Percentiles rank a stretch among this genome's conserved stretches.
These are phyloP conservation scores for Scenedesmus sp. DNA, from an alignment of 163 green algal species.

Conservation along the genomic window DNA sequence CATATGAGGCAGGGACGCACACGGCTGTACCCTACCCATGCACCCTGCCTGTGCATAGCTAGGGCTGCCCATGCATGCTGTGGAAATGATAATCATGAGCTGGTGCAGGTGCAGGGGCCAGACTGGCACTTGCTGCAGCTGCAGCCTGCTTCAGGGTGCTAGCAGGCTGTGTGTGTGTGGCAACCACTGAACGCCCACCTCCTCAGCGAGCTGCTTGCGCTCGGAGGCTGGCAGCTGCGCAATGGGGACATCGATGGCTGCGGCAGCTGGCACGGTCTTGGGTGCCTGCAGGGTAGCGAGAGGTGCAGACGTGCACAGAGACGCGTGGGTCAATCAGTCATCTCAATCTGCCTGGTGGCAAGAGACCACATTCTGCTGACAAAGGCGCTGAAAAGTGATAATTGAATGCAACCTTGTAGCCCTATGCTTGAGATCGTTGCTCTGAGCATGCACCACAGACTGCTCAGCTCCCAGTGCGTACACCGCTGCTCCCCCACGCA, in stretches of 20 bases:
- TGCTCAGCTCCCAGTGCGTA: background rate
- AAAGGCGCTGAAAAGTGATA: background rate
- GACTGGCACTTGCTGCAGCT: background rate
- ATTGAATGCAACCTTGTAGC: background rate
- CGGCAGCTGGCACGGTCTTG: slow-evolving; percentile 34
- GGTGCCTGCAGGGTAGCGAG: slow-evolving; percentile 3
- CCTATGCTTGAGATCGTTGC: background rate
- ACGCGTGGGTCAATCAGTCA: background rate
- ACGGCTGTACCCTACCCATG: background rate
- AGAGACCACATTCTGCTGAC: background rate
- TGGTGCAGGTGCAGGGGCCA: background rate
- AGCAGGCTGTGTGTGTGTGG: background rate
- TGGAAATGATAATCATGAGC: background rate
- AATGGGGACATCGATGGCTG: slow-evolving; percentile 56
- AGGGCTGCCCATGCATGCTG: no score
- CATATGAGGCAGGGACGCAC: background rate
- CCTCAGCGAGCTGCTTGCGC: slow-evolving; percentile 64
- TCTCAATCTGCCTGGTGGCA: background rate
- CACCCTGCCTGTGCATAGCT: background rate
- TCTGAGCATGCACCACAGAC: background rate
- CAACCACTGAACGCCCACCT: background rate
- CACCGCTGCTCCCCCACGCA: background rate
- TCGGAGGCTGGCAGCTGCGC: slow-evolving; percentile 69
- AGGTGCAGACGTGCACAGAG: background rate
- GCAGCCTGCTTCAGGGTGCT: background rate